These are phyloP conservation scores for Saturnispora ahearnii DNA, from an alignment of 805 yeast species.

Conservation along the genomic window DNA sequence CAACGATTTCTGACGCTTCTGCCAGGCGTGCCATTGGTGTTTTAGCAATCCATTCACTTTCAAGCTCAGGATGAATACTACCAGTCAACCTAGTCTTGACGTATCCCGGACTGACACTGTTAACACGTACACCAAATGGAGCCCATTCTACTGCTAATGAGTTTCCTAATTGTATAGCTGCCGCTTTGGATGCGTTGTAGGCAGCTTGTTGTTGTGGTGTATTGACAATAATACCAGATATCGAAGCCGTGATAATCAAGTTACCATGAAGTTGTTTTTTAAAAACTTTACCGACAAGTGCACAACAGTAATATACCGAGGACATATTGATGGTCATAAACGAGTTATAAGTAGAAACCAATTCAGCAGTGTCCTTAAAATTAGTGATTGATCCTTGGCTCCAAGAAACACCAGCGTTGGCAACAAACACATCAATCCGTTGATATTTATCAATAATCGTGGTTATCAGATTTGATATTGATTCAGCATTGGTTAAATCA, in stretches of 20 bases:
- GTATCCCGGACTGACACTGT: conserved; percentile 81
- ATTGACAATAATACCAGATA: conserved; percentile 83
- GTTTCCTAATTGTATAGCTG: conserved; percentile 61
- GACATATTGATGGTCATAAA: conserved; percentile 69
- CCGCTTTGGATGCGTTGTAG: conserved; percentile 85
- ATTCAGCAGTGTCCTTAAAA: conserved; percentile 33
- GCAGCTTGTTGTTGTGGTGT: conserved; percentile 82
- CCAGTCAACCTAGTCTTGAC: conserved; percentile 61
- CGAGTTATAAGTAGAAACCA: conserved; percentile 54
- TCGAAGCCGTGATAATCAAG: conserved; percentile 76
- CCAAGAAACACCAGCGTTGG: conserved; percentile 65
- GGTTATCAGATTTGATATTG: conserved; percentile 24
- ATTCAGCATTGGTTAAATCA: conserved; percentile 25
- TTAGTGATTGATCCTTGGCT: conserved; percentile 48
- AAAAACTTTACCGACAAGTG: conserved; percentile 64
- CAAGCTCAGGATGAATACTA: conserved; percentile 35
- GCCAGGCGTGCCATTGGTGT: conserved; percentile 74
- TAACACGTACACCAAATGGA: conserved; percentile 78
- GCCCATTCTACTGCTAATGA: conserved; percentile 87
- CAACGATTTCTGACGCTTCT: conserved; percentile 61
- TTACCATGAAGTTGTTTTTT: conserved; percentile 69
- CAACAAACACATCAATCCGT: conserved; percentile 34
- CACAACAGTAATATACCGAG: conserved; percentile 75
- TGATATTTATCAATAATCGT: conserved; percentile 28
- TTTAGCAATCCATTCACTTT: conserved; percentile 39